phyloP scores from a whole-genome alignment of 495 filamentous ascomycete genomes.

The Hamigera avellanea region DNA sequence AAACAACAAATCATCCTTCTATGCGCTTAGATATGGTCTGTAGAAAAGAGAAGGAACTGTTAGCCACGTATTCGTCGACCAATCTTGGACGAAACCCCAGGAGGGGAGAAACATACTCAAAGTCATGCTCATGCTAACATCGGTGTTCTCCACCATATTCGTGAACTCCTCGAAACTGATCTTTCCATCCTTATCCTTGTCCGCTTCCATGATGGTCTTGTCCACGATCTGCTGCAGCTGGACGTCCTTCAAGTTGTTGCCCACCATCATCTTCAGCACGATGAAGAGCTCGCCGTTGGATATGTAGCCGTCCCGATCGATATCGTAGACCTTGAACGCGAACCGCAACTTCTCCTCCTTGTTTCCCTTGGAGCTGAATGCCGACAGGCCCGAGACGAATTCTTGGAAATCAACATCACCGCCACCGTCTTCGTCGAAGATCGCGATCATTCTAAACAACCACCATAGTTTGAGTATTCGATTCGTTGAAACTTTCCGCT shows the following conservation, averaged over 20 bases:
- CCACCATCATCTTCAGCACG: conserved; percentile 99
- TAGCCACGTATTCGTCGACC: too few relatives aligned
- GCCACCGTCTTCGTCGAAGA: conserved; percentile 98
- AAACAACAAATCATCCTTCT: neutral
- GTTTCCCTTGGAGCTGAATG: conserved; percentile 95
- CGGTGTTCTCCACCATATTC: conserved; percentile 97
- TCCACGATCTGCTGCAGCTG: conserved; percentile 93
- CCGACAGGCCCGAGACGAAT: conserved; percentile 90
- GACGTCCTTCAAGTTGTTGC: conserved; percentile 97
- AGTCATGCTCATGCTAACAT: conserved; percentile 97
- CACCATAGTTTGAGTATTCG: neutral
- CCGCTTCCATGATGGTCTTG: conserved; percentile 99
- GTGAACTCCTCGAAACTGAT: conserved; percentile 99
- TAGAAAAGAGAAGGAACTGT: too few relatives aligned
- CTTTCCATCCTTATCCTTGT: conserved; percentile 90
- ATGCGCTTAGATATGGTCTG: conserved; percentile 21
- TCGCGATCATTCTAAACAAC: conserved; percentile 86
- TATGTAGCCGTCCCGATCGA: conserved; percentile 97
- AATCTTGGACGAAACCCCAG: too few relatives aligned
- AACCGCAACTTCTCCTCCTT: conserved; percentile 98
- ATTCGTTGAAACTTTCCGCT: too few relatives aligned
- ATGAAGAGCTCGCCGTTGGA: conserved; percentile 99
- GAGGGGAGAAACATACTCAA: conserved; percentile 56
- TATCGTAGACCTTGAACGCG: conserved; percentile 99
- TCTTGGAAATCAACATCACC: conserved; percentile 98